phyloP scores from a whole-genome alignment of 2,329 filamentous ascomycete species.

The Fusarium sp. region DNA sequence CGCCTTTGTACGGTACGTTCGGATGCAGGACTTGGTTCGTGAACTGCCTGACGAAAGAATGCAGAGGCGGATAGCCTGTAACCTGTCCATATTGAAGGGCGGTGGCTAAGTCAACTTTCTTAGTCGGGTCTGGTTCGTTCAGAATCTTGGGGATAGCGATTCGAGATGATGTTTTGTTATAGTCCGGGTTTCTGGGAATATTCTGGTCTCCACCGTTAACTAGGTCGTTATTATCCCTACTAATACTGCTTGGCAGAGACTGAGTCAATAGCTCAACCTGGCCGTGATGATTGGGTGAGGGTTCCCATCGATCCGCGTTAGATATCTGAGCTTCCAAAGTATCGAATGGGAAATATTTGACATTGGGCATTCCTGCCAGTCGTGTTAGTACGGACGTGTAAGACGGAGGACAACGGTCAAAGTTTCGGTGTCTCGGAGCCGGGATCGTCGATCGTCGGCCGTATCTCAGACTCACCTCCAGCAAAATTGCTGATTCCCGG shows the following conservation, averaged over 20 bases:
- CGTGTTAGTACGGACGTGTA: slow-evolving; percentile 17
- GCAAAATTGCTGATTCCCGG: slow-evolving; percentile 72
- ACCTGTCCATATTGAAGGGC: slow-evolving; percentile 90
- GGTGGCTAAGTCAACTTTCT: slow-evolving; percentile 82
- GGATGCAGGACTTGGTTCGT: slow-evolving; percentile 81
- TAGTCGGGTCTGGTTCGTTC: slow-evolving; percentile 66
- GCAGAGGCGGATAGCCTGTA: slow-evolving; percentile 82
- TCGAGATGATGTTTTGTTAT: slow-evolving; percentile 58
- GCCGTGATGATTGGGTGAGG: slow-evolving; percentile 70
- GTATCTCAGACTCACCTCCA: slow-evolving; percentile 60
- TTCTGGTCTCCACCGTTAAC: not conserved
- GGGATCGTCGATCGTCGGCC: not conserved
- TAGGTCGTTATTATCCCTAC: not conserved
- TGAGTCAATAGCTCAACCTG: slow-evolving; percentile 31
- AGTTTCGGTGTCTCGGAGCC: slow-evolving; percentile 10
- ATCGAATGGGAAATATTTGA: slow-evolving; percentile 88
- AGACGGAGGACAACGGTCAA: not conserved
- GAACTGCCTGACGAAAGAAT: slow-evolving; percentile 83
- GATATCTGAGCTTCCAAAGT: slow-evolving; percentile 84
- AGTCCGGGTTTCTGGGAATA: slow-evolving; percentile 39
- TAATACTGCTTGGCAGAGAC: not conserved
- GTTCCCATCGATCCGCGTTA: slow-evolving; percentile 80
- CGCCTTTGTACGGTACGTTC: slow-evolving; percentile 79
- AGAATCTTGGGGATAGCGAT: slow-evolving; percentile 78
- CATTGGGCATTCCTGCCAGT: slow-evolving; percentile 77